Conservation (phyloP, 768 basidiomycete species). For the Panellus pusillus region DNA sequence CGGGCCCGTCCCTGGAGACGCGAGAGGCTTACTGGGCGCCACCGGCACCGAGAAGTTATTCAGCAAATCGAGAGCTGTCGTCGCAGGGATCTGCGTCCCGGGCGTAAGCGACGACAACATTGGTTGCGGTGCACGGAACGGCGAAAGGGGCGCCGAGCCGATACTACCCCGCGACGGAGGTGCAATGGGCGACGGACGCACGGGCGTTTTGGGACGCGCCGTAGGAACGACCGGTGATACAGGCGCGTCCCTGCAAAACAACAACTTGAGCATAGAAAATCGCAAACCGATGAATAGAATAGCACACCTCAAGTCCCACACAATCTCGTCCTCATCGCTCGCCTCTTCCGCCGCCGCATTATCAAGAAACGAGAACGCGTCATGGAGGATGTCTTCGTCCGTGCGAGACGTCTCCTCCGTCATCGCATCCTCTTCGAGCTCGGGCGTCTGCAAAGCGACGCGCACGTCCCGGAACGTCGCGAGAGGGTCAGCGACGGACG, state of each 20-base stretch:
- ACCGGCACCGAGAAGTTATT: conserved; percentile 12
- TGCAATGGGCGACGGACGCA: conserved; percentile 14
- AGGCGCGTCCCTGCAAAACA: conserved; percentile 5
- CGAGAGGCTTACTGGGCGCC: conserved; percentile 1
- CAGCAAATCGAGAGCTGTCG: conserved; percentile 20
- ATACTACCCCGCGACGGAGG: neutral
- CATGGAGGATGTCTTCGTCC: conserved; percentile 80
- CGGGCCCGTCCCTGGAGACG: neutral
- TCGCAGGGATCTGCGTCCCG: conserved; percentile 17
- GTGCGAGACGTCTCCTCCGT: conserved; percentile 70
- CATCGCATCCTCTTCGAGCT: conserved; percentile 56
- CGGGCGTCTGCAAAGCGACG: conserved; percentile 14
- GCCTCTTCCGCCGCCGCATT: conserved; percentile 41
- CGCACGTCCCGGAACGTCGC: conserved; percentile 27
- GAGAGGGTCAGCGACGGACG: conserved; percentile 8
- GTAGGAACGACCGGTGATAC: conserved; percentile 13
- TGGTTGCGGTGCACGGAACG: conserved; percentile 9
- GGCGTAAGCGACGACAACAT: conserved; percentile 4
- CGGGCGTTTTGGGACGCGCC: conserved; percentile 16
- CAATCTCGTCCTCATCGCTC: conserved; percentile 63
- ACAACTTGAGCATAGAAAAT: neutral
- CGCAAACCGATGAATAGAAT: neutral
- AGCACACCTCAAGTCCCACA: conserved; percentile 67
- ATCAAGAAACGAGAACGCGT: conserved; percentile 55
- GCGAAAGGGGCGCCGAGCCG: conserved; percentile 1